Percentiles rank a stretch among this genome's conserved stretches.
Evolutionary conservation across 495 filamentous ascomycete genomes (phyloP).

Genomic region (Aeminium ludgeri): DNA sequence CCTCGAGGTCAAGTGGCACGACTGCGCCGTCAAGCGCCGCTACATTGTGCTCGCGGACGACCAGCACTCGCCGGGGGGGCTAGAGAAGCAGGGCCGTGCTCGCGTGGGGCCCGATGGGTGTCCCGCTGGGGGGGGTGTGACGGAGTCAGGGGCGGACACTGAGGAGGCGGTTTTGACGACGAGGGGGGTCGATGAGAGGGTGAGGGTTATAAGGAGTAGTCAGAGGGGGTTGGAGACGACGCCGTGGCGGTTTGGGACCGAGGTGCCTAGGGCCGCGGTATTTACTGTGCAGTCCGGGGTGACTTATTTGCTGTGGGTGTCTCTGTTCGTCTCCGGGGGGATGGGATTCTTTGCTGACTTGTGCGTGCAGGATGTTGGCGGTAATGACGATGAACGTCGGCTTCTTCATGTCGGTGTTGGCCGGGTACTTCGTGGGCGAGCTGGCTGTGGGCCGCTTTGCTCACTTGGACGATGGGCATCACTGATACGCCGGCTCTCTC

Average conservation of each 20-base stretch:
- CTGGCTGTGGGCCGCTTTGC: conserved; percentile 57
- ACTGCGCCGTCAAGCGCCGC: conserved; percentile 48
- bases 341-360: conserved; percentile 5
- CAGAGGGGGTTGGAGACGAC: conserved; percentile 25
- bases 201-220: conserved; percentile 45
- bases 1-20: conserved; percentile 42
- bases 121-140: no score
- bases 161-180: conserved; percentile 41
- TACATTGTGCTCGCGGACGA: conserved; percentile 60
- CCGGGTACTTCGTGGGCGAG: conserved; percentile 70
- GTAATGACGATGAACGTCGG: conserved; percentile 96
- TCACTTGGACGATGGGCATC: conserved; percentile 9
- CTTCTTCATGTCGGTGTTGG: conserved; percentile 82
- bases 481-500: conserved; percentile 1
- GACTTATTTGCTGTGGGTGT: conserved; percentile 77
- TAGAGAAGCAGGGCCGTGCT: conserved; percentile 35
- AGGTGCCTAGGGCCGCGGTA: conserved; percentile 53
- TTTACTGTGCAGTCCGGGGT: conserved; percentile 56
- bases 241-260: conserved; percentile 66
- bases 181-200: conserved; percentile 58
- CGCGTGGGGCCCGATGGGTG: conserved; percentile 34
- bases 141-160: conserved; percentile 34
- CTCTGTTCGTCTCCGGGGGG: no score
- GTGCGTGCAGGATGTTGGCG: conserved; percentile 64
- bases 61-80: no score